These are phyloP conservation scores for Zygosaccharomyces gambellarensis DNA, from an alignment of 805 yeast genomes.

Conservation along the genomic window DNA sequence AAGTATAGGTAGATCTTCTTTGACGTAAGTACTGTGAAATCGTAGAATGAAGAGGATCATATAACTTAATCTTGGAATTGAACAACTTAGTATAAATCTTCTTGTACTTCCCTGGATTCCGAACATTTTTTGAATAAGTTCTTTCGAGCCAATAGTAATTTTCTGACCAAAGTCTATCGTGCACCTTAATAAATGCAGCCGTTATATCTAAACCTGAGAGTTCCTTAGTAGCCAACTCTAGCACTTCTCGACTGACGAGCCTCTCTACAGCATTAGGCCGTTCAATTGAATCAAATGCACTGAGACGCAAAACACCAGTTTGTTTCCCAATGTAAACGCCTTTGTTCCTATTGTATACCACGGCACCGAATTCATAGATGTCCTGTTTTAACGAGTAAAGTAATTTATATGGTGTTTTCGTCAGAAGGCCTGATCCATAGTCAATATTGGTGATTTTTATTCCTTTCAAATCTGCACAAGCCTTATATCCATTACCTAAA, in stretches of 20 bases:
- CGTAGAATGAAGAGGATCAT: constrained; percentile 84
- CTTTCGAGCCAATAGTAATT: constrained; percentile 81
- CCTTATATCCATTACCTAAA: constrained; percentile 55
- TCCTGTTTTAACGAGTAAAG: constrained; percentile 58
- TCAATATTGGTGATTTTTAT: constrained; percentile 38
- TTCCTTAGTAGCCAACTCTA: constrained; percentile 40
- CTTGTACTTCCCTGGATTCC: constrained; percentile 28
- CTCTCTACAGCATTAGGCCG: constrained; percentile 71
- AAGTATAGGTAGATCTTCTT: constrained; percentile 50
- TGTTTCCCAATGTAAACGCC: constrained; percentile 70
- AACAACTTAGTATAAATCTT: constrained; percentile 29
- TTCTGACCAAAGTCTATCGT: constrained; percentile 86
- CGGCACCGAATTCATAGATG: constrained; percentile 78
- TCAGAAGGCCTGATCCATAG: constrained; percentile 35
- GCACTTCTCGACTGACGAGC: constrained; percentile 65
- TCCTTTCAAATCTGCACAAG: constrained; percentile 41
- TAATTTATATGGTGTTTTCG: constrained; percentile 36
- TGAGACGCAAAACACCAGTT: constrained; percentile 83
- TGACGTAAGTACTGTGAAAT: constrained; percentile 62
- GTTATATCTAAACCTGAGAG: constrained; percentile 40
- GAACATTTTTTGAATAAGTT: constrained; percentile 51
- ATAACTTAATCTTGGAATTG: constrained; percentile 52
- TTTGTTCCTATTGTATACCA: constrained; percentile 58
- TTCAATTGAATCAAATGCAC: constrained; percentile 86
- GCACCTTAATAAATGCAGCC: constrained; percentile 55